Base-by-base conservation (phyloP, 805 yeast species). In the Candida verbasci region DNA sequence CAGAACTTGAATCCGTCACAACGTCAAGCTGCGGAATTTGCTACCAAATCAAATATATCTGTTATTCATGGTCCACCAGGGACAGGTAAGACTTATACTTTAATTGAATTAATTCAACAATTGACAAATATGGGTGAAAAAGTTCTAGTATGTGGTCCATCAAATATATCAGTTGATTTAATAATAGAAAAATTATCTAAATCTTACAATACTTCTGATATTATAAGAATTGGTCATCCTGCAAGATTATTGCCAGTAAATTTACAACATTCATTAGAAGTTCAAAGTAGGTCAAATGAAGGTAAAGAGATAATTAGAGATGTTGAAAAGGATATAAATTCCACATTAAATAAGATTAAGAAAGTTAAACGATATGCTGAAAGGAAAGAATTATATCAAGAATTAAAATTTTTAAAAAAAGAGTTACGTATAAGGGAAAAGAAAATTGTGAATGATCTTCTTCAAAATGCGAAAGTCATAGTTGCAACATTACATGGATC, bases 181-280 rank as follows among this genome's bases (percentile, higher is more conserved):
- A 83, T 91, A 11, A 58, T 89, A 32, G 97, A 91, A 56, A 65
- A 97, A 40, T 56, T 91, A 16, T 55, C 69, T 8, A 37, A 33
- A 15, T 45, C 38, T 31, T 49, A 49, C 35, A 46, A 38, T 58
- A 44, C 48, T 17, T 58, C 53, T 12, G 53, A 75, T 39, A 58
- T 93, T n/a, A 65, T 91, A 9, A 70, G 98, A 50, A 72, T 91
- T 24, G 98, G 97, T 0, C 97, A 93, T 56, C 97, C 97, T 0
- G 95, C 97, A 1, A 72, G 97, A 39, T 65, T 91, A 10, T 55
- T 87, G 12, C 72, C 74, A 1, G 49, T 70, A 0, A 82, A 79
- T 38, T 57, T 80, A 23, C 66, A 73, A 16, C 95, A 87, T 54
- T 86, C 95, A 0, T 58, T 89, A 17, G 96, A 89, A 47, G 62